These are phyloP conservation scores for Cystobasidium sp. DNA, from an alignment of 1,284 basidiomycete genomes.

Conservation along the genomic window DNA sequence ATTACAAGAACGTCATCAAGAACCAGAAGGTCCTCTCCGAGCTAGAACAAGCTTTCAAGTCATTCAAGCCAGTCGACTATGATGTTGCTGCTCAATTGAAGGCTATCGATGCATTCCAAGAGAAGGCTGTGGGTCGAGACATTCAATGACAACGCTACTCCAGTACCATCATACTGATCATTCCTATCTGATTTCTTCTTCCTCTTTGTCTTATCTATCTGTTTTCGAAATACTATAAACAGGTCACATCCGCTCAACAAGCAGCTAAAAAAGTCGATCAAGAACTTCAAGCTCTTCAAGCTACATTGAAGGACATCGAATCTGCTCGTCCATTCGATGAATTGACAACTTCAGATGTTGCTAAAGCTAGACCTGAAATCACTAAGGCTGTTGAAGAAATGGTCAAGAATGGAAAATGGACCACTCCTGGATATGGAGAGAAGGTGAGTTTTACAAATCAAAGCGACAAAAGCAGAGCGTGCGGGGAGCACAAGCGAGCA, in stretches of 20 bases:
- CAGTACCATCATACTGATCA: neutral
- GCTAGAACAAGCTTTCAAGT: constrained; percentile 84
- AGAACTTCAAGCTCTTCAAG: constrained; percentile 89
- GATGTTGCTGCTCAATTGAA: constrained; percentile 89
- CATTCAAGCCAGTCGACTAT: constrained; percentile 96
- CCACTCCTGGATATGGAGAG: constrained; percentile 76
- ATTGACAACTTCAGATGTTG: constrained; percentile 82
- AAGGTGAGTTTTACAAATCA: constrained; percentile 44
- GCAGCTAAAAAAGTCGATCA: constrained; percentile 88
- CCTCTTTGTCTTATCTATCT: neutral
- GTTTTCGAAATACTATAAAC: constrained; percentile 12
- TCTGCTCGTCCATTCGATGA: constrained; percentile 97
- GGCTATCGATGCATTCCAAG: constrained; percentile 95
- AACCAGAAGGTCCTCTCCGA: constrained; percentile 91
- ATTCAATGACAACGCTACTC: neutral
- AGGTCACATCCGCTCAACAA: constrained; percentile 90
- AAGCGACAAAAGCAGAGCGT: neutral
- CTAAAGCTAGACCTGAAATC: constrained; percentile 90
- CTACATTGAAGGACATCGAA: constrained; percentile 95
- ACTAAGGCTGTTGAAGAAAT: constrained; percentile 91
- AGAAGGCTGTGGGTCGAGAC: constrained; percentile 78
- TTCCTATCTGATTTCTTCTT: neutral
- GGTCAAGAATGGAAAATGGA: constrained; percentile 99
- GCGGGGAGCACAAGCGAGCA: neutral
- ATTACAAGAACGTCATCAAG: constrained; percentile 90